Evolutionary conservation across 1,284 basidiomycete species (phyloP), one percentile per base, ranked within the genome.

Genomic region (Takashimella tepidaria): DNA sequence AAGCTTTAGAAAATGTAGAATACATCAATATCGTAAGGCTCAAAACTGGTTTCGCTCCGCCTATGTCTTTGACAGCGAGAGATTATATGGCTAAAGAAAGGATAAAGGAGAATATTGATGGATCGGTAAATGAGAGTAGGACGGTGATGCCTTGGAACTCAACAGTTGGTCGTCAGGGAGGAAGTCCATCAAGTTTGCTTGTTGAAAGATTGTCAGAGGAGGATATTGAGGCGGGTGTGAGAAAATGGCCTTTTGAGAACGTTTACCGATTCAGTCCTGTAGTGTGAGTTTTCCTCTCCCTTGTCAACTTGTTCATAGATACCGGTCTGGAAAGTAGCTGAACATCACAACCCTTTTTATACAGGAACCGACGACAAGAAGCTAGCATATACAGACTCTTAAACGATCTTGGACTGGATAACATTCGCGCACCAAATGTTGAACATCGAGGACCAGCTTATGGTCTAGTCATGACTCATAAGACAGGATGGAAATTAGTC

Each of bases 401-500:
- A 31, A 16, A 45, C 0, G 62, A 66, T 40, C 51, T 72, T 23
- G 66, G 58, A 0, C 51, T 79, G 2, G 54, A 48, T 1, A 58
- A 58, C 26, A 79, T 93, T 55, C 72, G 73, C 20, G 84, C 87
- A 0, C 84, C 88, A 0, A 79, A 83, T 37, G 87, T 93, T 2
- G 68, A 76, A n/a, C 91, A 95, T 71, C 79, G 85, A 8, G 84
- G 84, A 40, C 46, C 64, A 42, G 87, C 86, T 47, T 88, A 84
- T 71, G 91, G 89, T 1, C 73, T 82, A 5, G 81, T 87, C 25
- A 72, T 93, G 43, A 79, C 80, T 44, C 85, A 88, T 69, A 57
- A 63, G 10, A 83, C 85, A 48, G 88, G 85, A 1, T 93, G 90
- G 89, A 87, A 86, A 59, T 77, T 92, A 19, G 85, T 84, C 86